Conservation (phyloP, 208 protist genomes). For the Leptomonas pyrrhocoris region DNA sequence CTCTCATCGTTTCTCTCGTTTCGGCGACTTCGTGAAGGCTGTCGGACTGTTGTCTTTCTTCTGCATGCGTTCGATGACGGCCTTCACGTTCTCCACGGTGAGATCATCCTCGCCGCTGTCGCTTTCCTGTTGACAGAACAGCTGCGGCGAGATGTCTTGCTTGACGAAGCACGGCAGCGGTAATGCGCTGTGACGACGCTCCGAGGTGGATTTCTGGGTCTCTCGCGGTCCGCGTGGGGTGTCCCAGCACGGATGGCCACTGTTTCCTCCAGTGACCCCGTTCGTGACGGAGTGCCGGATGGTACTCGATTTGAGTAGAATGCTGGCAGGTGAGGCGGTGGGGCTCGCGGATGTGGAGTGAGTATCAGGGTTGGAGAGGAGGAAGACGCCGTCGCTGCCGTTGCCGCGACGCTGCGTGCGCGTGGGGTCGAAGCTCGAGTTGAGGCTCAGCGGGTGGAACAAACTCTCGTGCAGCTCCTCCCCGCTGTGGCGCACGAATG, state of each 20-base stretch:
- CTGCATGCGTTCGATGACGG: constrained; percentile 2
- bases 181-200: not conserved
- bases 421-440: not conserved
- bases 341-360: not conserved
- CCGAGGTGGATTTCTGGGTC: not conserved
- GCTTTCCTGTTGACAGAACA: not conserved
- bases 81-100: constrained; percentile 4
- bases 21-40: not conserved
- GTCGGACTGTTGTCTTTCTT: too few relatives aligned
- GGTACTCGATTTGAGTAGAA: constrained; percentile 21
- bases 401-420: not conserved
- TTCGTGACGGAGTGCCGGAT: not conserved
- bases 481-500: not conserved
- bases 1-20: not conserved
- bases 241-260: not conserved
- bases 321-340: constrained; percentile 16
- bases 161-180: not conserved
- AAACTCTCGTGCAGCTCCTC: not conserved
- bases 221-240: not conserved
- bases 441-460: constrained; percentile 3
- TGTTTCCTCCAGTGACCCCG: not conserved
- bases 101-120: constrained; percentile 17
- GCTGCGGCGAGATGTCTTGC: not conserved
- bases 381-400: not conserved
- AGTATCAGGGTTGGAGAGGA: not conserved